These are phyloP conservation scores for Thielaviopsis punctulata DNA, from an alignment of 2,329 filamentous ascomycete genomes.

Conservation along the genomic window DNA sequence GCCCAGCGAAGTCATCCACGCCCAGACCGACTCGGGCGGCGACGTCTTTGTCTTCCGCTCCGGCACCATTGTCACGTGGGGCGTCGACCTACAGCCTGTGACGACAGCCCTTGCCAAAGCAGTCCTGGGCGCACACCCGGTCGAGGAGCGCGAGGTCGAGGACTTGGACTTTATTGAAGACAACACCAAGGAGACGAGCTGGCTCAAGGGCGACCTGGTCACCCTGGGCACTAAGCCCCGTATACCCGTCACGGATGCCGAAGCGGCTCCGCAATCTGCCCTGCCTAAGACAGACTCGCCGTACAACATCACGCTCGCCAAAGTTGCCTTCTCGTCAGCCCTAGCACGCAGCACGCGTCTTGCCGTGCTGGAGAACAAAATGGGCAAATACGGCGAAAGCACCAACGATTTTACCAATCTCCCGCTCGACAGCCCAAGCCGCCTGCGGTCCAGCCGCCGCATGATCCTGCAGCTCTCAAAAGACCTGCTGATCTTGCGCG, in stretches of 20 bases:
- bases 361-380: conserved; percentile 69
- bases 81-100: conserved; percentile 59
- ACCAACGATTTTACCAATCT: conserved; percentile 68
- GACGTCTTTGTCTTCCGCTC: conserved; percentile 95
- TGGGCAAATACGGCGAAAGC: conserved; percentile 72
- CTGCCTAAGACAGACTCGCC: conserved; percentile 24
- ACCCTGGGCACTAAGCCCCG: conserved; percentile 64
- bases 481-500: conserved; percentile 73
- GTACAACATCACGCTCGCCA: conserved; percentile 56
- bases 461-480: conserved; percentile 90
- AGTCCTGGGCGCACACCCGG: conserved; percentile 54
- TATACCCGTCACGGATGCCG: not conserved
- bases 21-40: conserved; percentile 44
- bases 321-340: conserved; percentile 91
- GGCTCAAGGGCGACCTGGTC: conserved; percentile 74
- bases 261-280: conserved; percentile 12
- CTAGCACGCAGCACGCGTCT: conserved; percentile 86
- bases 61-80: conserved; percentile 86
- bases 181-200: conserved; percentile 50
- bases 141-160: conserved; percentile 61
- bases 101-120: conserved; percentile 59
- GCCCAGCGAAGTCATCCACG: conserved; percentile 44
- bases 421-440: conserved; percentile 42
- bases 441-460: conserved; percentile 32
- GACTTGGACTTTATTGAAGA: conserved; percentile 79